Base-by-base conservation (phyloP, 2,329 filamentous ascomycete species). In the Bimuria novae-zelandiae region DNA sequence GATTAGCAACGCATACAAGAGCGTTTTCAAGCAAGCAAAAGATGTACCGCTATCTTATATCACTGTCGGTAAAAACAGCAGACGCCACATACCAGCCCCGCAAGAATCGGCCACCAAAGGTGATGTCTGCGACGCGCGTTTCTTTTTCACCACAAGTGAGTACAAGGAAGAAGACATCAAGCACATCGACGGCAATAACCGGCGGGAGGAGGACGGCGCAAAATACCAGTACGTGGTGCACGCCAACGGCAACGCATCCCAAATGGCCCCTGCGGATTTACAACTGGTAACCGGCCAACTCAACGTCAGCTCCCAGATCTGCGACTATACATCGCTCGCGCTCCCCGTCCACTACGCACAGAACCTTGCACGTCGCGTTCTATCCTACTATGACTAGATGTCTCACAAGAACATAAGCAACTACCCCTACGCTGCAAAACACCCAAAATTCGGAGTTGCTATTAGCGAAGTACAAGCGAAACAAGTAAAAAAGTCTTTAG, bases 361-460 rank as follows among this genome's bases (percentile, higher is more conserved):
- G n/a, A 50, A 50, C 16, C 47, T 50, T 10, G 35, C 35, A 11
- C 47, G 47, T 21, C 47, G 47, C 22, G 47, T 50, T 7, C 25
- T 50, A 2, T 33, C 37, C 8, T 50, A 50, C 47, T 50, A 33
- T 17, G 36, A 42, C 11, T 42, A n/a, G 11, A n/a, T 35, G 21
- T 36, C 43, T 16, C 43, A 16, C 27, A 49, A 39, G 11, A 22
- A 41, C 37, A 27, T 41, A 4, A 27, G 22, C 21, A 41, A 25
- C 37, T 25, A 27, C 14, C 37, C 37, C 21, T 3, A 25, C 8
- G 11, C 27, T 3, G 14, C 14, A 4, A 27, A 27, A 7, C 2
- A n/a, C 3, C 25, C 21, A 7, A 14, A 12, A 22, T 25, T 23
- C 27, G 37, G n/a, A 16, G 3, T 6, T 4, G 22, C 16, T 6